These are phyloP conservation scores for Neofusicoccum cordaticola DNA, from an alignment of 2,329 filamentous ascomycete species.

Conservation along the genomic window DNA sequence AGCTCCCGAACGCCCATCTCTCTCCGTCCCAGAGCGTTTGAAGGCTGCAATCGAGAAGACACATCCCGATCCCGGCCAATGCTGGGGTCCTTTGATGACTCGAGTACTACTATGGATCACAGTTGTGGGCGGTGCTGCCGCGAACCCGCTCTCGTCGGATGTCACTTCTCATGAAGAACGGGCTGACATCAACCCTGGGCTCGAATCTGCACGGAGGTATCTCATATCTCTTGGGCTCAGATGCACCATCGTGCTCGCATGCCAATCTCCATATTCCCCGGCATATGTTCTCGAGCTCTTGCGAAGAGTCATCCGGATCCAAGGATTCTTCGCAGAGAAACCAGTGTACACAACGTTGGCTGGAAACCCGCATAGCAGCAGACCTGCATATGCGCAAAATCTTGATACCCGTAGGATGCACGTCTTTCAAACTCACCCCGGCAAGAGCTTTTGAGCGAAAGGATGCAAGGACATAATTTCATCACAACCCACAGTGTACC, in stretches of 20 bases:
- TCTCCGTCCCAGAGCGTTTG: neutral
- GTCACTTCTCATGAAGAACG: neutral
- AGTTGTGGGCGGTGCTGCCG: neutral
- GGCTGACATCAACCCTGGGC: neutral
- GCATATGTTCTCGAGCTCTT: neutral
- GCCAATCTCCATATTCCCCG: neutral
- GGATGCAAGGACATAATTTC: too few species aligned
- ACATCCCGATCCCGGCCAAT: neutral
- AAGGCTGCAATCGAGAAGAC: constrained; percentile 5
- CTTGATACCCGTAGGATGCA: neutral
- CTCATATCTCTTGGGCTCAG: constrained; percentile 4
- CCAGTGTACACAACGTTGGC: neutral
- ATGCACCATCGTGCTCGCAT: constrained; percentile 3
- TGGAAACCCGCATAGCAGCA: neutral
- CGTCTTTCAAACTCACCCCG: too few species aligned
- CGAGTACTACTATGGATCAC: neutral
- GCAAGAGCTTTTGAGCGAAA: neutral
- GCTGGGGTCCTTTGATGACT: constrained; percentile 7
- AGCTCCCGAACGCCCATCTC: neutral
- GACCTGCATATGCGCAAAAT: neutral
- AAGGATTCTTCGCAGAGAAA: neutral
- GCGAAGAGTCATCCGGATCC: neutral
- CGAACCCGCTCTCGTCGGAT: neutral
- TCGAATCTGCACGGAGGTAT: neutral
- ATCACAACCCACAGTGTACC: too few species aligned